Evolutionary conservation across 2,329 filamentous ascomycete genomes (phyloP).

Genomic region (Monilinia aucupariae): DNA sequence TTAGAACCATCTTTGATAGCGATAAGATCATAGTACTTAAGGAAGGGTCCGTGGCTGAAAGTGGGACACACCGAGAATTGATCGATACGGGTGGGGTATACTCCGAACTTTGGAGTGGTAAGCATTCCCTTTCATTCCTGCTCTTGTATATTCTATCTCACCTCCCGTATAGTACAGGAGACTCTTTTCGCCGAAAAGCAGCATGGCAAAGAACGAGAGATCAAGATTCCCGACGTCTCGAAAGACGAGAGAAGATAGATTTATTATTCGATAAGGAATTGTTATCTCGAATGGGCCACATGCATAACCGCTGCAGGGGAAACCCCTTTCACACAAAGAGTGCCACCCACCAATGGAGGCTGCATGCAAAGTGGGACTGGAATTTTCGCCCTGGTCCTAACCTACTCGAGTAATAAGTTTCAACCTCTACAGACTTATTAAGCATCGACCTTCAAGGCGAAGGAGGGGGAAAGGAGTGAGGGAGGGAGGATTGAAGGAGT

Average conservation of each 20-base stretch:
- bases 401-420: background rate
- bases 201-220: constrained; percentile 41
- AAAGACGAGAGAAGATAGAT: constrained; percentile 9
- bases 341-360: constrained; percentile 1
- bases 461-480: background rate
- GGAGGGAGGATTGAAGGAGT: too few relatives aligned
- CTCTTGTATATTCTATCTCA: constrained; percentile 18
- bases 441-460: background rate
- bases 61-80: constrained; percentile 79
- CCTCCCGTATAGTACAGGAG: constrained; percentile 50
- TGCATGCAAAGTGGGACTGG: background rate
- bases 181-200: constrained; percentile 44
- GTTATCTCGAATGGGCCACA: background rate
- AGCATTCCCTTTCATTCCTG: constrained; percentile 34
- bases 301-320: constrained; percentile 9
- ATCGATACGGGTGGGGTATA: constrained; percentile 77
- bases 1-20: constrained; percentile 90
- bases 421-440: background rate
- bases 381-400: background rate
- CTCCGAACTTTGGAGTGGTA: constrained; percentile 83
- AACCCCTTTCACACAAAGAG: background rate
- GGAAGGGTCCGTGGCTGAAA: constrained; percentile 79
- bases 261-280: constrained; percentile 12
- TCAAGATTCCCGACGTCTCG: constrained; percentile 22
- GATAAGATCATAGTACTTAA: constrained; percentile 89